Evolutionary conservation across 805 yeast species (phyloP).

Genomic region (Candida ficus): DNA sequence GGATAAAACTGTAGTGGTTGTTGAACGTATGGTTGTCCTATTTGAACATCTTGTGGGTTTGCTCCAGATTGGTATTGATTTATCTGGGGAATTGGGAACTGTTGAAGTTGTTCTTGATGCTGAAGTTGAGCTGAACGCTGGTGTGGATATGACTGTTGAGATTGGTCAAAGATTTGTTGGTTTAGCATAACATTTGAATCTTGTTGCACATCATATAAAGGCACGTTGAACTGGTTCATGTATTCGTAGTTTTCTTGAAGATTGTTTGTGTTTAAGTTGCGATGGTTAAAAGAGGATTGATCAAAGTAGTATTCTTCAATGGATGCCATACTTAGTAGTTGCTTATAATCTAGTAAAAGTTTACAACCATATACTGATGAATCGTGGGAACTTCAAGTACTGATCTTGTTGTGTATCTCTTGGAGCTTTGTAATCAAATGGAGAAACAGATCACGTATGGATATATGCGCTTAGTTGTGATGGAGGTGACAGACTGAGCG

Average conservation of each 20-base stretch:
- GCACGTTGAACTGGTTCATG: not conserved
- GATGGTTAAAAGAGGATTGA: not conserved
- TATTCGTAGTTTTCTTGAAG: not conserved
- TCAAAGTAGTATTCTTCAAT: slow-evolving; percentile 6
- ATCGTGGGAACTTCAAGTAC: no score
- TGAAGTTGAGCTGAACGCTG: not conserved
- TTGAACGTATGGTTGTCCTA: not conserved
- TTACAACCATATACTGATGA: no score
- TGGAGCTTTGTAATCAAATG: no score
- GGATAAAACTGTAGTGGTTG: not conserved
- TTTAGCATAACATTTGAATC: not conserved
- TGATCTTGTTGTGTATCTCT: no score
- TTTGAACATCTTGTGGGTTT: not conserved
- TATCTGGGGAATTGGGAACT: not conserved
- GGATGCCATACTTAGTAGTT: slow-evolving; percentile 4
- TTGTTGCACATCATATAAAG: not conserved
- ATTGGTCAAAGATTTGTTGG: not conserved
- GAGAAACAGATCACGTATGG: no score
- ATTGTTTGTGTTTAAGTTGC: no score
- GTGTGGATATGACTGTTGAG: not conserved
- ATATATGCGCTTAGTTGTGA: no score
- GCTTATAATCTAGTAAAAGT: no score
- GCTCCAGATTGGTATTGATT: not conserved
- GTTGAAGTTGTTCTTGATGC: not conserved
- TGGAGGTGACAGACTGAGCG: no score